A percentile compares a stretch with the other conserved stretches of the same genome.
These are phyloP conservation scores for Phytopythium vexans DNA, from an alignment of 352 stramenopile species.

Conservation along the genomic window DNA sequence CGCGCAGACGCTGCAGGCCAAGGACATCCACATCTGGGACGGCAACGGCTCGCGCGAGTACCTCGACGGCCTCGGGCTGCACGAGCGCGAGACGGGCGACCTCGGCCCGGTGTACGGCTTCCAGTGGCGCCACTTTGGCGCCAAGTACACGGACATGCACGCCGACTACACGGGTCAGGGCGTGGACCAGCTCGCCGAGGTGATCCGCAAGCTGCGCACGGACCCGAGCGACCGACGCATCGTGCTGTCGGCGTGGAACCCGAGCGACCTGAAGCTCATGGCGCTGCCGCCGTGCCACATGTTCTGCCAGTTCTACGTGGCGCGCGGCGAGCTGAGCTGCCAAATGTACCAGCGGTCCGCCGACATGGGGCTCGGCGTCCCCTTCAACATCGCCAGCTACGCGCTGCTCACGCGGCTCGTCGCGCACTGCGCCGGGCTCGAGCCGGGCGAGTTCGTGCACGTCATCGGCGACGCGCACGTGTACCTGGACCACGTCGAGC, in stretches of 20 bases:
- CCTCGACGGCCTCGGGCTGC: conserved; percentile 90
- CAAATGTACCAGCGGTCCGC: conserved; percentile 99
- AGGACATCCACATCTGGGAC: conserved; percentile 99
- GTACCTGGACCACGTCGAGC: conserved; percentile 99
- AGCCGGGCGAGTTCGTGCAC: conserved; percentile 98
- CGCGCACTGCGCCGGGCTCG: conserved; percentile 92
- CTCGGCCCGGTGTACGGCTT: conserved; percentile 97
- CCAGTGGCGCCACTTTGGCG: conserved; percentile 99
- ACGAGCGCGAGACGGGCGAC: conserved; percentile 95
- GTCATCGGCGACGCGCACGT: conserved; percentile 99
- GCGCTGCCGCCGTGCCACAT: conserved; percentile 99
- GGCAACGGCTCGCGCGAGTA: conserved; percentile 98
- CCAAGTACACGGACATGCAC: conserved; percentile 97
- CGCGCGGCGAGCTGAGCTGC: conserved; percentile 77
- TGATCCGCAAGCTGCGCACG: conserved; percentile 97
- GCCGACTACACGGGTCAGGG: conserved; percentile 97
- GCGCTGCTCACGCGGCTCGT: conserved; percentile 96
- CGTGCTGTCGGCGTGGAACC: conserved; percentile 99
- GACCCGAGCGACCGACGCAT: conserved; percentile 98
- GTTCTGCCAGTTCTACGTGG: conserved; percentile 96
- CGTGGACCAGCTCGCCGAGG: conserved; percentile 97
- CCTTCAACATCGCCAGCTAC: conserved; percentile 99
- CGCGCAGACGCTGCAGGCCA: conserved; percentile 94
- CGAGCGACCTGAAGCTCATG: conserved; percentile 95
- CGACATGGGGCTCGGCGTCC: conserved; percentile 99